phyloP scores from a whole-genome alignment of 2,329 filamentous ascomycete species.

The Trichoderma harzianum region DNA sequence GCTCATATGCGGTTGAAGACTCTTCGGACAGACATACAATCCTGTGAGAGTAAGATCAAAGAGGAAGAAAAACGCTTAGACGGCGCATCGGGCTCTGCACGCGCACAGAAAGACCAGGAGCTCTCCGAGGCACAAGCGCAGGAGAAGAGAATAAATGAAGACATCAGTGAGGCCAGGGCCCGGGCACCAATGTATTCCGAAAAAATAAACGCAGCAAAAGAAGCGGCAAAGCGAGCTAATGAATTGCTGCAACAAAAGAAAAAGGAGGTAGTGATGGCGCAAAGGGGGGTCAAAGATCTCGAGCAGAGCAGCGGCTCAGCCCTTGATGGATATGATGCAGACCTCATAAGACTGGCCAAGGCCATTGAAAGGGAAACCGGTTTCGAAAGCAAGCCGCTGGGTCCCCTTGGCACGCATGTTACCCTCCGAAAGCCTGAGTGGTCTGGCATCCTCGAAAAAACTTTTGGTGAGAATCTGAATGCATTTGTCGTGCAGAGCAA shows the following conservation, averaged over 20 bases:
- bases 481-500: slow-evolving; percentile 80
- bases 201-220: slow-evolving; percentile 32
- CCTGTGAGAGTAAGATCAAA: slow-evolving; percentile 46
- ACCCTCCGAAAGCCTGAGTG: slow-evolving; percentile 75
- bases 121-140: slow-evolving; percentile 30
- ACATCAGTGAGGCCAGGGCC: slow-evolving; percentile 29
- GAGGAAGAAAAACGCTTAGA: slow-evolving; percentile 61
- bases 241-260: slow-evolving; percentile 43
- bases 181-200: slow-evolving; percentile 35
- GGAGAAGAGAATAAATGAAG: slow-evolving; percentile 28
- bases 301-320: slow-evolving; percentile 53
- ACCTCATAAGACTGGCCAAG: slow-evolving; percentile 60
- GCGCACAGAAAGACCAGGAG: slow-evolving; percentile 60
- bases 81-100: slow-evolving; percentile 66
- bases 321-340: slow-evolving; percentile 61
- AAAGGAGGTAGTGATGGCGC: slow-evolving; percentile 51
- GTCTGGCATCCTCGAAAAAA: slow-evolving; percentile 76
- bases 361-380: slow-evolving; percentile 66
- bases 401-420: slow-evolving; percentile 77
- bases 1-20: slow-evolving; percentile 57
- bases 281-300: slow-evolving; percentile 49
- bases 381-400: slow-evolving; percentile 72
- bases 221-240: slow-evolving; percentile 30
- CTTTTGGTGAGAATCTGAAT: slow-evolving; percentile 65
- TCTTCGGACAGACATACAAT: slow-evolving; percentile 46